phyloP scores from a whole-genome alignment of 2,329 filamentous ascomycete species.

The Cladosporium sphaerospermum region DNA sequence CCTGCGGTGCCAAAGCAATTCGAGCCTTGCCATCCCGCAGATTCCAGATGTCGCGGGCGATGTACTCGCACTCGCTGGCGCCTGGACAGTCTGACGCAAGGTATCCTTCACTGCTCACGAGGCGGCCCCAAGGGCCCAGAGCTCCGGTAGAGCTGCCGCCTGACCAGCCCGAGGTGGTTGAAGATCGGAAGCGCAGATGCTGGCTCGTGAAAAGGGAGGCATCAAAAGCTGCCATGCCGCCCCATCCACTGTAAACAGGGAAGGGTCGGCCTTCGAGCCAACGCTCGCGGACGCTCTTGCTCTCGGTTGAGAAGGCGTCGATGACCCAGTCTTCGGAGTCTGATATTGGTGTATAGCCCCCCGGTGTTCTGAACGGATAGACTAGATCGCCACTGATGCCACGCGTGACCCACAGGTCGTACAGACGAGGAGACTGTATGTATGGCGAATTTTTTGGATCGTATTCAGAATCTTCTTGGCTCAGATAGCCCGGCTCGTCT shows the following conservation, averaged over 20 bases:
- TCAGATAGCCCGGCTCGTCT: constrained; percentile 5
- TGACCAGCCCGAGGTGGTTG: constrained; percentile 6
- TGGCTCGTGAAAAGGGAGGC: constrained; percentile 4
- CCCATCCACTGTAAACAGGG: constrained; percentile 11
- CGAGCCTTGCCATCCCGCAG: constrained; percentile 2
- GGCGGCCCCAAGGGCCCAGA: constrained; percentile 6
- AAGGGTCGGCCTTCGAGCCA: constrained; percentile 6
- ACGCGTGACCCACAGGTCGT: constrained; percentile 8
- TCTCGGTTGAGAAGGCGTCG: constrained; percentile 4
- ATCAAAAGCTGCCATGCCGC: constrained; percentile 8
- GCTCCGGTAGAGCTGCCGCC: constrained; percentile 1
- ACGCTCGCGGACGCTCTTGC: neutral
- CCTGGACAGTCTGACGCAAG: constrained; percentile 8
- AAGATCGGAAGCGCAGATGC: constrained; percentile 8
- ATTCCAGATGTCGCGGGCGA: constrained; percentile 12
- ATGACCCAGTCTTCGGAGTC: constrained; percentile 1
- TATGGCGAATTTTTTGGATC: neutral
- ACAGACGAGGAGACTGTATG: neutral
- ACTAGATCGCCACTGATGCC: constrained; percentile 9
- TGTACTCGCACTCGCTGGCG: constrained; percentile 9
- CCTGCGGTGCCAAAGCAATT: constrained; percentile 4
- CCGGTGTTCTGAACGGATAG: neutral
- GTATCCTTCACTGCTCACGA: constrained; percentile 7
- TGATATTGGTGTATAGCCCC: neutral
- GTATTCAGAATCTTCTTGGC: neutral